Evolutionary conservation across 495 filamentous ascomycete genomes (phyloP), one percentile per base, ranked within the genome.

Genomic region (Neurospora tetraspora): DNA sequence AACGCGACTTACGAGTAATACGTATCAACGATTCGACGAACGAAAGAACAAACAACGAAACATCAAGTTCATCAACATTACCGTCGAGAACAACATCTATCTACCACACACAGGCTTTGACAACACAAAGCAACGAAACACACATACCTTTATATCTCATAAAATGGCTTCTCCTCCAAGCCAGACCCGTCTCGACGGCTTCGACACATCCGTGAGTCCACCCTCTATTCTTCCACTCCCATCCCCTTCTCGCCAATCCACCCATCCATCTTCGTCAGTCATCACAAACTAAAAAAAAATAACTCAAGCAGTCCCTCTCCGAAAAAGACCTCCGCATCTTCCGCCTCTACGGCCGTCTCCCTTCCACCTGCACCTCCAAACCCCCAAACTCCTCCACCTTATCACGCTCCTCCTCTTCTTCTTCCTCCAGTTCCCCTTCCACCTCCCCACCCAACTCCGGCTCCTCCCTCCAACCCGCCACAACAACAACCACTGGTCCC

Each of bases 291-390:
- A 59, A 27, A 1, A 2, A 31, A 43, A 6, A 43, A 18, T n/a
- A n/a, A 7, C 27, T 12, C 27, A 16, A 61, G 6, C 14, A 61
- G 53, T 61, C 40, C 34, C 34, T n/a, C 36, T 23, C 20, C 39
- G 20, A 27, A 9, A 37, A 74, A 12, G 75, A 76, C 9, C 38
- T 20, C 18, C 73, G 73, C 27, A 71, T 97, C 73, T 90, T 97
- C 83, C 92, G 93, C 71, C 90, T 96, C 61, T 98, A 98, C 80
- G 94, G 94, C 81, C 96, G 96, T 81, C 87, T 96, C 71, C 94
- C 94, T 39, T 94, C 23, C 12, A 9, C 23, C 27, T 14, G n/a
- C 53, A 12, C 43, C 2, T 31, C 53, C 42, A n/a, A n/a, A n/a
- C 18, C 42, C 5, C 5, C n/a, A n/a, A n/a, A n/a, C n/a, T n/a